Conservation (phyloP, 1,284 basidiomycete genomes). For the Irpex sp. region DNA sequence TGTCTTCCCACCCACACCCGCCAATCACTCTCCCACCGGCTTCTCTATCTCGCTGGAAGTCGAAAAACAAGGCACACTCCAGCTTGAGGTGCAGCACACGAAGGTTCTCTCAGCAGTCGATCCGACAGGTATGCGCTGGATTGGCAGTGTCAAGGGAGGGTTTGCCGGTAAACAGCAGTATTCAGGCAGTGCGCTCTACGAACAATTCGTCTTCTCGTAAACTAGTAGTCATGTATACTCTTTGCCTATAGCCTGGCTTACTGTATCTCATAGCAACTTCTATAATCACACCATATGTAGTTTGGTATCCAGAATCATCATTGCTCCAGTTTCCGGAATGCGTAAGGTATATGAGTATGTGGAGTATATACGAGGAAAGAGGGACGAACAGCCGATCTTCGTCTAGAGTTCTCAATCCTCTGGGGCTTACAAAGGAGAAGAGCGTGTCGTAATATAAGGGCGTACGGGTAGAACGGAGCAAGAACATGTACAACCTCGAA, state of each 20-base stretch:
- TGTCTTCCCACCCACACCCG: conserved; percentile 7
- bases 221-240: background rate
- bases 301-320: conserved; percentile 13
- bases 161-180: conserved; percentile 4
- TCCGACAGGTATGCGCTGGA: conserved; percentile 5
- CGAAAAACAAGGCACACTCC: conserved; percentile 6
- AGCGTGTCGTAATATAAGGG: background rate
- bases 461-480: background rate
- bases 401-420: conserved; percentile 6
- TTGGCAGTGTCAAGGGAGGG: conserved; percentile 4
- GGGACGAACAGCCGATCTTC: conserved; percentile 12
- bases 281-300: background rate
- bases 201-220: conserved; percentile 12
- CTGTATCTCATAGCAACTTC: background rate
- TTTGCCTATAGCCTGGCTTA: background rate
- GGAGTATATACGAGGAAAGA: background rate
- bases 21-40: background rate
- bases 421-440: conserved; percentile 9
- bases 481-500: background rate
- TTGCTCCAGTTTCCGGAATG: conserved; percentile 23
- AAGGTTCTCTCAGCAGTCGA: background rate
- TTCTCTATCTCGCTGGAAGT: conserved; percentile 3
- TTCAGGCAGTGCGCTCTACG: conserved; percentile 7
- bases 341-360: conserved; percentile 20
- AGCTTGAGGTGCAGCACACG: background rate